Evolutionary conservation across 768 basidiomycete species (phyloP).

Genomic region (Epithele typhae): DNA sequence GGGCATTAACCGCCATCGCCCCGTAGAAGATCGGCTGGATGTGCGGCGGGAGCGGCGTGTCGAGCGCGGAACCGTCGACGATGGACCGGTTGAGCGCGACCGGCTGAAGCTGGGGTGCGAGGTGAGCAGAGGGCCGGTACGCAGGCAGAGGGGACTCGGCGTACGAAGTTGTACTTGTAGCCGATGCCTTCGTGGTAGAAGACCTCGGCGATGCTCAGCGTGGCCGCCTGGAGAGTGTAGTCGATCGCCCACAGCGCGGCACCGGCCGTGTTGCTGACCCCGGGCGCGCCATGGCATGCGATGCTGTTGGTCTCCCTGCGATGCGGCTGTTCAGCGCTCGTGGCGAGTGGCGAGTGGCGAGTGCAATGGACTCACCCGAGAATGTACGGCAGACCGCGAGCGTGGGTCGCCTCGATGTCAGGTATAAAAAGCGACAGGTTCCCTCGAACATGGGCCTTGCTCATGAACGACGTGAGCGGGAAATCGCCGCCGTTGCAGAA

Average conservation of each 20-base stretch:
- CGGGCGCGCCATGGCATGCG: conserved; percentile 40
- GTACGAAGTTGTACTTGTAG: conserved; percentile 65
- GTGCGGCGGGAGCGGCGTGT: conserved; percentile 49
- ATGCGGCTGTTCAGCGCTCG: conserved; percentile 19
- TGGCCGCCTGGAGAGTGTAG: conserved; percentile 55
- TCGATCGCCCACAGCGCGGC: conserved; percentile 69
- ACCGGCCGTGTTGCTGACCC: conserved; percentile 64
- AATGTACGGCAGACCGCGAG: conserved; percentile 48
- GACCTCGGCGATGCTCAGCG: conserved; percentile 47
- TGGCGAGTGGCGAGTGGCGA: not conserved
- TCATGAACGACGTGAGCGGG: conserved; percentile 60
- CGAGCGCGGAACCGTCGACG: conserved; percentile 44
- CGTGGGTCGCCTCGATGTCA: conserved; percentile 49
- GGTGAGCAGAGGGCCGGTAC: conserved; percentile 52
- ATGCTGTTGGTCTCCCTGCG: conserved; percentile 31
- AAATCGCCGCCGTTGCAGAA: conserved; percentile 54
- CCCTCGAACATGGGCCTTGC: conserved; percentile 48
- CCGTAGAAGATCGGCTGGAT: conserved; percentile 67
- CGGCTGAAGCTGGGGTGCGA: conserved; percentile 68
- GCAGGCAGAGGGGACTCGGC: conserved; percentile 35
- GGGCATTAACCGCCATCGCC: conserved; percentile 55
- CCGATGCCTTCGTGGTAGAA: conserved; percentile 69
- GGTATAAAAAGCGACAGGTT: conserved; percentile 50
- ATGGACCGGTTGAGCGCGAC: conserved; percentile 40
- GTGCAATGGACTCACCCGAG: conserved; percentile 37